A percentile compares a stretch with the other conserved stretches of the same genome.
phyloP scores from a whole-genome alignment of 176 grass and related monocot genomes.

The Oryza officinalis region DNA sequence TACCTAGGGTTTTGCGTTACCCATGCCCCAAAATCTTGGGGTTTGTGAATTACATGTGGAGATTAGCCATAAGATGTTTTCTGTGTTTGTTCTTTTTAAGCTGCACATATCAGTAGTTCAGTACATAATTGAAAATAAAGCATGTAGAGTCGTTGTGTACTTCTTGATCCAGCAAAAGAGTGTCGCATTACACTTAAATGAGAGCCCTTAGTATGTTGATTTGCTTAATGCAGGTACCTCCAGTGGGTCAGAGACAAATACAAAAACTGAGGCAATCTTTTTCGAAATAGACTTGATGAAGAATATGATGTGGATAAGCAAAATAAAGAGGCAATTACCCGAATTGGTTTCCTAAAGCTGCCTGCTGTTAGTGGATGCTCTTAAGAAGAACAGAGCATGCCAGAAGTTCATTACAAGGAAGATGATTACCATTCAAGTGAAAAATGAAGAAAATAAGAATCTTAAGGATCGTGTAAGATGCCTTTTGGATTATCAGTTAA shows the following conservation, averaged over 20 bases:
- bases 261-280: constrained; percentile 27
- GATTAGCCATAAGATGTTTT: background rate
- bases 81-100: background rate
- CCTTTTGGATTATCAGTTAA: constrained; percentile 76
- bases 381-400: constrained; percentile 88
- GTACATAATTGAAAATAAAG: background rate
- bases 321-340: constrained; percentile 21
- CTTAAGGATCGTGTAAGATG: constrained; percentile 78
- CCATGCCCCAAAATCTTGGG: too few relatives aligned
- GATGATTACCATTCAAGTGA: constrained; percentile 75
- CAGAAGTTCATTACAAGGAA: constrained; percentile 93
- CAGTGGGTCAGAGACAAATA: background rate
- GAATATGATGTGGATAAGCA: constrained; percentile 24
- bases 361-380: constrained; percentile 62
- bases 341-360: constrained; percentile 63
- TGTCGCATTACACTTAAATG: background rate
- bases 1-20: too few relatives aligned
- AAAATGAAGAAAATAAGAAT: constrained; percentile 89
- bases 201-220: background rate
- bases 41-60: background rate
- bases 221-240: constrained; percentile 41
- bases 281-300: background rate
- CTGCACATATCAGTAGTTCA: background rate
- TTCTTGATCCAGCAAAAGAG: constrained; percentile 1
- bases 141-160: background rate